These are phyloP conservation scores for Chloropicon primus DNA, from an alignment of 139 green algal species.

Conservation along the genomic window DNA sequence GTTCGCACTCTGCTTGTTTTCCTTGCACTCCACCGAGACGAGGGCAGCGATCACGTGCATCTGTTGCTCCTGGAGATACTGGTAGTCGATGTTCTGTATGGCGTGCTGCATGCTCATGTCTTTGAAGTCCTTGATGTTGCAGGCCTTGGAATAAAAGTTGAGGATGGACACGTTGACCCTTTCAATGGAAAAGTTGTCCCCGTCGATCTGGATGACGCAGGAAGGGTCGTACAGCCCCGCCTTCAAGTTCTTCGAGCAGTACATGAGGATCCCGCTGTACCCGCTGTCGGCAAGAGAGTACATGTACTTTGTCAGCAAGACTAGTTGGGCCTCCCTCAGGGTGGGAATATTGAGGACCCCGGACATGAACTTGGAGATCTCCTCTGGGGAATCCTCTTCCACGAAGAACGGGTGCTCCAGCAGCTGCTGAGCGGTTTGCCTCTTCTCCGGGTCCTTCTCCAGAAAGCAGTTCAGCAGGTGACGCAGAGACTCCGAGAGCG, in stretches of 20 bases:
- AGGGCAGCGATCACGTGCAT: not conserved
- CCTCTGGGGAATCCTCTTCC: not conserved
- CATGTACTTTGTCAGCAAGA: not conserved
- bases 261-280: not conserved
- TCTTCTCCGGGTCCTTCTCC: conserved; percentile 12
- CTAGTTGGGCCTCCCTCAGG: not conserved
- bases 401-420: conserved; percentile 6
- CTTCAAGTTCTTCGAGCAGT: not conserved
- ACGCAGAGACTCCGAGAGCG: conserved; percentile 16
- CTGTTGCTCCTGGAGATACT: not conserved
- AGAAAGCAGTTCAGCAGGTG: conserved; percentile 20
- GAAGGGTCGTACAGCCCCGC: not conserved
- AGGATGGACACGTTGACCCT: not conserved
- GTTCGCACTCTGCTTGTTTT: not conserved
- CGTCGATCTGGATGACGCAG: not conserved
- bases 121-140: not conserved
- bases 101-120: not conserved
- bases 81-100: not conserved
- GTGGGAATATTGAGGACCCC: not conserved
- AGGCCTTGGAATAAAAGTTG: not conserved
- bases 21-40: not conserved
- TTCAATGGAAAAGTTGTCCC: not conserved
- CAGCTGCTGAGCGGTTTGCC: conserved; percentile 13
- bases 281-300: not conserved
- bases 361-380: not conserved